Percentiles rank a stretch among this genome's conserved stretches.
Conservation (phyloP, 2,329 filamentous ascomycete species). For the Aspergillus fijiensis region DNA sequence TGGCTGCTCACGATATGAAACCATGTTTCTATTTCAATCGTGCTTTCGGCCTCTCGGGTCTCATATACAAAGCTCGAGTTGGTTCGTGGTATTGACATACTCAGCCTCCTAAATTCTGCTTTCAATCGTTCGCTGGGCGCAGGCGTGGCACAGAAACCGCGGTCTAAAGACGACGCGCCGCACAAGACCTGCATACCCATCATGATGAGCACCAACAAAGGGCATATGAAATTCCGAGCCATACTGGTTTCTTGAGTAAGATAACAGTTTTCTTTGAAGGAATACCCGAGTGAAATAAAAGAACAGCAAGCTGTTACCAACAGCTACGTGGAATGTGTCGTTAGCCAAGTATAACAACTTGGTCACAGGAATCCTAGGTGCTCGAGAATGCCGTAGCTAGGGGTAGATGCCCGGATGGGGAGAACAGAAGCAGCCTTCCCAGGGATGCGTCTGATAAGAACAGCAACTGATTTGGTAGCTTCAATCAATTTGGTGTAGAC, state of each 20-base stretch:
- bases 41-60: conserved; percentile 18
- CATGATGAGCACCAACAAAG: conserved; percentile 22
- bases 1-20: conserved; percentile 44
- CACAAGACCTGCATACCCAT: conserved; percentile 19
- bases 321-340: conserved; percentile 15
- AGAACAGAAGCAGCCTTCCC: neutral
- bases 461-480: too few species aligned
- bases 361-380: neutral
- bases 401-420: conserved; percentile 5
- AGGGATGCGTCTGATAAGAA: neutral
- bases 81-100: conserved; percentile 16
- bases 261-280: conserved; percentile 1
- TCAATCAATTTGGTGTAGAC: neutral
- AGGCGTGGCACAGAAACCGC: conserved; percentile 34
- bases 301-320: conserved; percentile 11
- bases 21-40: conserved; percentile 43
- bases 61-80: conserved; percentile 13
- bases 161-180: conserved; percentile 13
- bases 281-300: neutral
- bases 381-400: conserved; percentile 15
- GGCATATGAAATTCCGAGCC: conserved; percentile 20
- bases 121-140: conserved; percentile 29
- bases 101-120: conserved; percentile 27
- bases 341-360: neutral
- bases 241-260: conserved; percentile 19